phyloP scores from a whole-genome alignment of 73 alveolate genomes.

The Paramecium pentaurelia region DNA sequence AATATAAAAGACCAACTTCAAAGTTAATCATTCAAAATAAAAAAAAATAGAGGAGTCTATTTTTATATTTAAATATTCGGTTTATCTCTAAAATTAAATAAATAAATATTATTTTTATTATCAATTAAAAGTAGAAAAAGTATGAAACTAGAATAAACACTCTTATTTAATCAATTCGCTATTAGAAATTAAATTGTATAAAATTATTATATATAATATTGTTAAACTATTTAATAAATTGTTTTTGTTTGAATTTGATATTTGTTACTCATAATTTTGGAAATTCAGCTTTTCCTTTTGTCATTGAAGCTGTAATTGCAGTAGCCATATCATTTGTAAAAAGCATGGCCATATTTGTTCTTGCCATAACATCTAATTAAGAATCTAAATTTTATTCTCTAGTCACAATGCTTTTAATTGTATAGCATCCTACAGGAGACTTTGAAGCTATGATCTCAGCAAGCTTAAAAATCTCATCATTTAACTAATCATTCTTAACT shows the following conservation, averaged over 20 bases:
- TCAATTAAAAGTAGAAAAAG: too few species aligned
- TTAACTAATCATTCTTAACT: not conserved
- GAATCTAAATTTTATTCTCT: slow-evolving; percentile 17
- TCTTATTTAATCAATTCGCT: too few species aligned
- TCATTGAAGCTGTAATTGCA: not conserved
- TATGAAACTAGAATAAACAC: too few species aligned
- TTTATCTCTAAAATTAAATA: too few species aligned
- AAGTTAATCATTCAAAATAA: too few species aligned
- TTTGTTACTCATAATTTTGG: slow-evolving; percentile 36
- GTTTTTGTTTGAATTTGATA: not conserved
- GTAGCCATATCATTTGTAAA: slow-evolving; percentile 2
- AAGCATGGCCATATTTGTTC: slow-evolving; percentile 40
- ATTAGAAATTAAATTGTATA: too few species aligned
- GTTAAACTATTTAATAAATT: not conserved
- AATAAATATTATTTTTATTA: too few species aligned
- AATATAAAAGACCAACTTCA: too few species aligned
- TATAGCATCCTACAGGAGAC: not conserved
- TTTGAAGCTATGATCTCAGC: slow-evolving; percentile 13
- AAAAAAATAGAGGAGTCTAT: too few species aligned
- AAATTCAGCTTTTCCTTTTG: not conserved
- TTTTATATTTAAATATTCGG: not conserved
- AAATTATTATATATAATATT: too few species aligned
- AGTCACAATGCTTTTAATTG: slow-evolving; percentile 19
- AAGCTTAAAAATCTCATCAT: slow-evolving; percentile 6
- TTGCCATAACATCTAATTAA: slow-evolving; percentile 35